Conservation (phyloP, 2,329 filamentous ascomycete genomes). For the Mycosphaerella sp. region DNA sequence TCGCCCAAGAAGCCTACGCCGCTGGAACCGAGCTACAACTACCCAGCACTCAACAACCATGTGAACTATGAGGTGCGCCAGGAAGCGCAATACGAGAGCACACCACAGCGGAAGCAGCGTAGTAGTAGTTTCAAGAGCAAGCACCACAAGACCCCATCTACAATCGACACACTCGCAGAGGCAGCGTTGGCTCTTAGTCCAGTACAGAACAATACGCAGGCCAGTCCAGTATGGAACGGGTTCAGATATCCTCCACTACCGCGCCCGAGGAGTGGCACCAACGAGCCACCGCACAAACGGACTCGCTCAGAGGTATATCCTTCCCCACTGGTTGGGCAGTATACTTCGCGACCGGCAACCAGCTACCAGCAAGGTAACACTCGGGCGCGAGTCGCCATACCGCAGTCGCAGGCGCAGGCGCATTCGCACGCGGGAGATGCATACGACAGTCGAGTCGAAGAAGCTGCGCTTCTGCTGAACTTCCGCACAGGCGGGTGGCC, state of each 20-base stretch:
- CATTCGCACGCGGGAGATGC: slow-evolving; percentile 14
- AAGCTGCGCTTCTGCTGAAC: slow-evolving; percentile 43
- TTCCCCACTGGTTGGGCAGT: slow-evolving; percentile 38
- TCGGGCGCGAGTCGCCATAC: slow-evolving; percentile 11
- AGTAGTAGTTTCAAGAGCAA: slow-evolving; percentile 21
- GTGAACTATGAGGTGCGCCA: slow-evolving; percentile 21
- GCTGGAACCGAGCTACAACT: slow-evolving; percentile 33
- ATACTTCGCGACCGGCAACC: slow-evolving; percentile 41
- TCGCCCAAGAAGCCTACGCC: slow-evolving; percentile 29
- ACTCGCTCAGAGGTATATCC: slow-evolving; percentile 53
- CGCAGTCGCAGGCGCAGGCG: slow-evolving; percentile 14
- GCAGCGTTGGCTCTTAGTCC: slow-evolving; percentile 39
- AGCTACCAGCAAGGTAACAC: slow-evolving; percentile 40
- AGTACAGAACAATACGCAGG: slow-evolving; percentile 17
- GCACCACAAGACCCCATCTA: slow-evolving; percentile 31
- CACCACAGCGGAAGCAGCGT: slow-evolving; percentile 17
- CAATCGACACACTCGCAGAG: slow-evolving; percentile 42
- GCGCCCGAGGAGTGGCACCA: slow-evolving; percentile 26
- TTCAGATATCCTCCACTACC: slow-evolving; percentile 18
- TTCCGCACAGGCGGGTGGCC: slow-evolving; percentile 33
- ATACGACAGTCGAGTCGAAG: slow-evolving; percentile 38
- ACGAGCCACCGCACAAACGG: slow-evolving; percentile 53
- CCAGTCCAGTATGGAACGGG: slow-evolving; percentile 18
- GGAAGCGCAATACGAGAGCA: slow-evolving; percentile 17
- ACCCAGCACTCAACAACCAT: slow-evolving; percentile 29